A percentile compares a stretch with the other conserved stretches of the same genome.
phyloP scores from a whole-genome alignment of 352 stramenopile species.

The Pythium rishiriense region DNA sequence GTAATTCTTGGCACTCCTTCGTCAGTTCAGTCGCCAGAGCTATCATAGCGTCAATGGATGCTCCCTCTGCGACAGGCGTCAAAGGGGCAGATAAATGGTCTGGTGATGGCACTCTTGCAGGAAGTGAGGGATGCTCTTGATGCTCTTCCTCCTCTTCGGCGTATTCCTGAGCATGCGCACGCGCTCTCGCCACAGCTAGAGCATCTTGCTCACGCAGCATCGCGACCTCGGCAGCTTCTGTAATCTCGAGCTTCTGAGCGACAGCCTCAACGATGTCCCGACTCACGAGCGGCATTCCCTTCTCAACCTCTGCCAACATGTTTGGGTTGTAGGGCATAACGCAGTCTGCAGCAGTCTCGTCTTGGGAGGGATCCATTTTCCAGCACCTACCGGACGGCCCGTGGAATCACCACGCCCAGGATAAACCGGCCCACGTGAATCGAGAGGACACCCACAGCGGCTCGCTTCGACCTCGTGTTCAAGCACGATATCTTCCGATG shows the following conservation, averaged over 20 bases:
- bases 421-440: neutral
- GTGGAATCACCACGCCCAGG: no score
- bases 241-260: slow-evolving; percentile 20
- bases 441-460: neutral
- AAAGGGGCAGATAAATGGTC: neutral
- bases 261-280: slow-evolving; percentile 6
- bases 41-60: slow-evolving; percentile 18
- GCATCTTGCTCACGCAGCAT: slow-evolving; percentile 28
- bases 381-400: no score
- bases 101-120: neutral
- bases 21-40: neutral
- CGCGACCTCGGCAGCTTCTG: slow-evolving; percentile 19
- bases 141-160: slow-evolving; percentile 12
- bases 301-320: neutral
- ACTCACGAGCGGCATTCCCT: neutral
- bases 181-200: slow-evolving; percentile 21
- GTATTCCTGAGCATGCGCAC: slow-evolving; percentile 13
- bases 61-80: neutral
- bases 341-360: neutral
- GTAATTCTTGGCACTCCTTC: slow-evolving; percentile 3
- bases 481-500: neutral
- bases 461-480: no score
- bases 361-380: slow-evolving; percentile 6
- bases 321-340: slow-evolving; percentile 19
- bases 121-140: neutral